Evolutionary conservation across 345 rosid species (phyloP), one percentile per base, ranked within the genome.

Genomic region (Anacardium occidentale): DNA sequence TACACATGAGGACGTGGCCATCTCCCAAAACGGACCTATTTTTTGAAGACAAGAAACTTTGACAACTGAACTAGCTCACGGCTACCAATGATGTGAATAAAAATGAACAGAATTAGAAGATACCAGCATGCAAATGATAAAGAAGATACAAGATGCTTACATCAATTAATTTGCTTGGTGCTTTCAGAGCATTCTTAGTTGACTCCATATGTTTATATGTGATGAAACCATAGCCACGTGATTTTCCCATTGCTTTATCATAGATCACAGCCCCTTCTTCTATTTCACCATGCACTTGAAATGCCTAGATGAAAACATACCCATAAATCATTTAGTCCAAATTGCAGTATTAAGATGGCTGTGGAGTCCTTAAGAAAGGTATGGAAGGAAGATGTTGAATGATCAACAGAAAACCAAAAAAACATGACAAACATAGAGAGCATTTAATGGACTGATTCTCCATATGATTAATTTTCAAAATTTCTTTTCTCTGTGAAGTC

Each of bases 171-270:
- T 87, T 89, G 80, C 91, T 81, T 14, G 89, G 88, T 25, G 91
- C 89, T 68, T 62, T 76, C 63, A 89, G 81, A 14, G 91, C 91
- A 75, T 18, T 80, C 29, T 81, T 81, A 53, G 94, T 83, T 40
- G 91, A 87, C 74, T 89, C 90, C 83, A 85, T 87, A 71, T 87
- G 82, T 77, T 84, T 89, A 78, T 58, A 89, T 20, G 94, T 89
- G 56, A 87, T 84, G 80, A 89, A 89, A 70, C 94, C 94, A 74
- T 89, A 89, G 59, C 94, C 94, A 62, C 91, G 90, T 20, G 94
- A 89, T 74, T 85, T 89, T 74, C 90, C 91, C 0, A 90, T 84
- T 70, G 81, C 74, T 76, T 89, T 89, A 77, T 89, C 94, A 75
- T 83, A 80, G 71, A 89, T 84, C 11, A 87, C 91, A 74, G 91